These are phyloP conservation scores for Endocarpon pusillum DNA, from an alignment of 495 filamentous ascomycete genomes.

Conservation along the genomic window DNA sequence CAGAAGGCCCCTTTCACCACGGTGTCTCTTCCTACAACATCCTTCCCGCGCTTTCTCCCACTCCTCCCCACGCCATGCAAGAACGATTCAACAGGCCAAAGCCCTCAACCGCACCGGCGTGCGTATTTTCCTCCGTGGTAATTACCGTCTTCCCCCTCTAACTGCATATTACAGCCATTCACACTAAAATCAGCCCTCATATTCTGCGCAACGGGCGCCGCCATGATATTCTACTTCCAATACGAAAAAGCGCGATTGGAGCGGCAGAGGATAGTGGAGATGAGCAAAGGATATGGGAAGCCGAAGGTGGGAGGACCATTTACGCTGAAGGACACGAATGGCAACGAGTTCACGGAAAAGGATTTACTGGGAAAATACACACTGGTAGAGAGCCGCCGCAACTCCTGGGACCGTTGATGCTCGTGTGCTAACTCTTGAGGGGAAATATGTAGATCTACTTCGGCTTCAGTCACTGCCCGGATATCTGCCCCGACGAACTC, in stretches of 20 bases:
- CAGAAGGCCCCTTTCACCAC: too few species aligned
- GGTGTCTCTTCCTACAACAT: too few species aligned
- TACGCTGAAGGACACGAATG: conserved; percentile 63
- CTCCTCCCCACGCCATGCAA: too few species aligned
- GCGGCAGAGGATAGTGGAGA: conserved; percentile 69
- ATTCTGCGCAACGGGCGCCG: conserved; percentile 61
- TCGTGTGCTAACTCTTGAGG: background rate
- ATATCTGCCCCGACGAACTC: conserved; percentile 97
- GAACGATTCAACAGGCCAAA: too few species aligned
- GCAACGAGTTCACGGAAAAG: conserved; percentile 52
- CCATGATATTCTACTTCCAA: conserved; percentile 77
- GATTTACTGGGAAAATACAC: conserved; percentile 77
- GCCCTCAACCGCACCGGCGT: conserved; percentile 2
- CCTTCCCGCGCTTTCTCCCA: too few species aligned
- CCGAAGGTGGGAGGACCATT: conserved; percentile 89
- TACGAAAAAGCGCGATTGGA: conserved; percentile 78
- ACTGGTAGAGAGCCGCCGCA: conserved; percentile 30
- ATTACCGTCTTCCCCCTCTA: background rate
- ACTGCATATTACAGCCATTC: conserved; percentile 37
- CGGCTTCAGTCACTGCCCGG: conserved; percentile 94
- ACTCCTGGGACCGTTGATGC: background rate
- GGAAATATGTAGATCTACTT: conserved; percentile 58
- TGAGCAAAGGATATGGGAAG: conserved; percentile 77
- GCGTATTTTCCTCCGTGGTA: conserved; percentile 1
- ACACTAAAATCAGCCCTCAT: conserved; percentile 76